These are phyloP conservation scores for Macrolepiota dolichaula DNA, from an alignment of 768 basidiomycete genomes.

Conservation along the genomic window DNA sequence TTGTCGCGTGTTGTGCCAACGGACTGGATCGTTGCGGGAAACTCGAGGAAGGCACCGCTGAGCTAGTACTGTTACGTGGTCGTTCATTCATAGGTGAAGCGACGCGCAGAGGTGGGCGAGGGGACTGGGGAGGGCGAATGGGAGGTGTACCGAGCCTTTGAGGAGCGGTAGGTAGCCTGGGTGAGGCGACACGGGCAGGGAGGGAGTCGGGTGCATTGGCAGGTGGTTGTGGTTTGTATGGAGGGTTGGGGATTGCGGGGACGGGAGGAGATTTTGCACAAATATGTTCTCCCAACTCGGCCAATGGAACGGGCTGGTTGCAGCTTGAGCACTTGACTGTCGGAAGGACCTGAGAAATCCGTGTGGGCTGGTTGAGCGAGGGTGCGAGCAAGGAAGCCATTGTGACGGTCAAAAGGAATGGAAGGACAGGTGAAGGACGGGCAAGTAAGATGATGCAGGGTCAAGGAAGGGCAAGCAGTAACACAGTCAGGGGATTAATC, in stretches of 20 bases:
- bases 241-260: conserved; percentile 35
- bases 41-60: conserved; percentile 14
- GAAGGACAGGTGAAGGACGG: background rate
- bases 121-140: conserved; percentile 3
- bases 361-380: conserved; percentile 25
- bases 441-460: conserved; percentile 1
- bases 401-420: conserved; percentile 12
- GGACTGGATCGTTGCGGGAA: conserved; percentile 34
- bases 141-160: conserved; percentile 14
- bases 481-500: background rate
- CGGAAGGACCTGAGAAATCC: conserved; percentile 77
- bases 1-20: conserved; percentile 22
- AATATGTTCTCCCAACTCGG: conserved; percentile 73
- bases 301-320: conserved; percentile 62
- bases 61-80: conserved; percentile 23
- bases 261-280: conserved; percentile 53
- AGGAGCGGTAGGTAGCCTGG: conserved; percentile 12
- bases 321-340: conserved; percentile 86
- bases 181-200: conserved; percentile 37
- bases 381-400: conserved; percentile 30
- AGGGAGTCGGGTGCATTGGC: conserved; percentile 47
- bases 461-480: background rate
- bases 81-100: conserved; percentile 24
- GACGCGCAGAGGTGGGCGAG: conserved; percentile 21
- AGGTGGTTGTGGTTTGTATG: conserved; percentile 34